These are phyloP conservation scores for Phoenix roebelenii DNA, from an alignment of 176 grass and related monocot species.

Conservation along the genomic window DNA sequence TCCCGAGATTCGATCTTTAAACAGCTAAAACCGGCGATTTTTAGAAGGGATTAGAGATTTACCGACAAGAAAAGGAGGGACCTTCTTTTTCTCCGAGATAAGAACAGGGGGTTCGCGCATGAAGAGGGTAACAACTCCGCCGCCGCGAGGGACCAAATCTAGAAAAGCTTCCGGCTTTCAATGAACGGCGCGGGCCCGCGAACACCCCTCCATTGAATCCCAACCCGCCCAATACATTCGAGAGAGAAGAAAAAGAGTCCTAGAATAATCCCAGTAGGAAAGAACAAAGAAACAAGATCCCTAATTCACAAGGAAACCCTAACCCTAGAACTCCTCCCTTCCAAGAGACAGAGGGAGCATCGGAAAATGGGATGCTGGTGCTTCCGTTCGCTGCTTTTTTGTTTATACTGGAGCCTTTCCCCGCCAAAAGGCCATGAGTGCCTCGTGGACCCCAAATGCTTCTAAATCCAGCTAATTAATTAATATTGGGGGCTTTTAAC, in stretches of 20 bases:
- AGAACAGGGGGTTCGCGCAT: conserved; percentile 1
- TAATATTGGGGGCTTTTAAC: not conserved
- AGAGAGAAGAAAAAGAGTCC: not conserved
- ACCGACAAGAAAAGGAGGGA: conserved; percentile 9
- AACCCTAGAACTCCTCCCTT: conserved; percentile 2
- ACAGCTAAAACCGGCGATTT: conserved; percentile 7
- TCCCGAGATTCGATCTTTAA: conserved; percentile 6
- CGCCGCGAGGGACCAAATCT: conserved; percentile 5
- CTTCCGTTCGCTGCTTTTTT: conserved; percentile 11
- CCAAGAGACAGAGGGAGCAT: conserved; percentile 5
- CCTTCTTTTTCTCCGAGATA: not conserved
- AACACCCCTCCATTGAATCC: not conserved
- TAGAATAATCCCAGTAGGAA: not conserved
- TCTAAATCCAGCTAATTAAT: conserved; percentile 4
- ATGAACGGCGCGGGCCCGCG: conserved; percentile 14
- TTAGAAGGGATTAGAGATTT: conserved; percentile 8
- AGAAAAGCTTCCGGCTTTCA: conserved; percentile 8
- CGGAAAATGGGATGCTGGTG: not conserved
- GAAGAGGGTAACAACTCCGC: conserved; percentile 28
- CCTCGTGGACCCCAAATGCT: conserved; percentile 38
- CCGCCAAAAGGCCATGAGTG: conserved; percentile 26
- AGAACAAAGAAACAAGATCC: not conserved
- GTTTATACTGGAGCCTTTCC: not conserved
- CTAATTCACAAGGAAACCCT: not conserved
- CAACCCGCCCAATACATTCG: not conserved